Conservation (phyloP, 2,329 filamentous ascomycete genomes). For the Lomentospora prolificans region DNA sequence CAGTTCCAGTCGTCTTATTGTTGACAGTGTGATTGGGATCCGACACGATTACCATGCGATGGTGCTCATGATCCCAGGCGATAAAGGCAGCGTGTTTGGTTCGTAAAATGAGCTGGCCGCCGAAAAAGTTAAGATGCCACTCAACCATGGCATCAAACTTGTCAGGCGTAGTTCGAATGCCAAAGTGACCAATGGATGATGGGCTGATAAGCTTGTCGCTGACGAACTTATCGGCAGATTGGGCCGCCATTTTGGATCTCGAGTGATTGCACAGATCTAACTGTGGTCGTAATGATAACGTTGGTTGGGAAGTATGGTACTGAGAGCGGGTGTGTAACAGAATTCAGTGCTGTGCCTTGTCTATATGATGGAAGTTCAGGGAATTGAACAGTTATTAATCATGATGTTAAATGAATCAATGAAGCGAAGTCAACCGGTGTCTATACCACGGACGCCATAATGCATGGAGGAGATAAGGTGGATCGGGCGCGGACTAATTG, state of each 20-base stretch:
- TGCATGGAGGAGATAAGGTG: background rate
- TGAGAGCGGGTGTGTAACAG: too few relatives aligned
- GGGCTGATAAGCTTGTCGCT: background rate
- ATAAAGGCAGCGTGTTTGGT: conserved; percentile 24
- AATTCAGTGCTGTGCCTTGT: too few relatives aligned
- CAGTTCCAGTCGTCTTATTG: conserved; percentile 17
- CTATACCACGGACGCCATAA: too few relatives aligned
- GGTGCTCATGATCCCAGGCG: conserved; percentile 36
- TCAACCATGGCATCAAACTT: conserved; percentile 16
- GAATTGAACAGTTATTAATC: background rate
- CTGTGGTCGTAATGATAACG: too few relatives aligned
- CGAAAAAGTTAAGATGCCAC: conserved; percentile 28
- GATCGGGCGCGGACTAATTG: background rate
- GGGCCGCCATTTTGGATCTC: background rate
- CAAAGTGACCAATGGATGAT: background rate
- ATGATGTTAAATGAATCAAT: background rate
- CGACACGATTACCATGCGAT: conserved; percentile 31
- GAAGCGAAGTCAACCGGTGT: background rate
- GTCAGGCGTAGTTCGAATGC: background rate
- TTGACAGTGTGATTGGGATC: conserved; percentile 15
- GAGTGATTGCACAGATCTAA: background rate
- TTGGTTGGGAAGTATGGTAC: too few relatives aligned
- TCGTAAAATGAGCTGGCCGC: conserved; percentile 19
- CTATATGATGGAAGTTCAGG: background rate
- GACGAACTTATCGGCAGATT: background rate